Evolutionary conservation across 1,284 basidiomycete genomes (phyloP), one percentile per base, ranked within the genome.

Genomic region (Ganoderma sp.): DNA sequence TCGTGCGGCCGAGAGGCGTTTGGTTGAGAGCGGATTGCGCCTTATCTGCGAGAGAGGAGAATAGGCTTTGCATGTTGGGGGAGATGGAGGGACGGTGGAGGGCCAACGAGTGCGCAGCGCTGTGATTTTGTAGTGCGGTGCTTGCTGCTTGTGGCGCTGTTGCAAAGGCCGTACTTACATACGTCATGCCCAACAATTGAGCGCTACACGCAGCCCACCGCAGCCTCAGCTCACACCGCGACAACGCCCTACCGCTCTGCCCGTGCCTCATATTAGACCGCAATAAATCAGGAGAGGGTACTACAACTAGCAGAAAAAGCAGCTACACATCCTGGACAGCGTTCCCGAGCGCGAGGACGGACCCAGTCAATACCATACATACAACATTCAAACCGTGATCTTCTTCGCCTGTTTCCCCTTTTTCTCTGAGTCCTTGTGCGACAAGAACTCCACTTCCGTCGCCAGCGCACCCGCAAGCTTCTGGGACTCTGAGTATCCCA

Each of bases 361-460:
- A 65, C 58, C 58, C 57, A 65, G 61, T 57, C 67, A 41, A 61
- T 56, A 61, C 43, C 22, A 50, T 58, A 63, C 63, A 69, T 63
- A 63, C 61, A 22, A 28, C 17, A 67, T 58, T 84, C 84, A 93
- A 71, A 93, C 88, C 75, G 88, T 78, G 71, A 94, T 90, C 83
- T 94, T 96, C 85, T 90, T 93, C 78, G 85, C 84, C 67, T 87
- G 80, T 80, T 95, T 96, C 73, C 91, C 92, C 87, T 98, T 98
- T 87, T 93, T 96, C 86, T 98, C 96, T 73, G 92, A 94, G 81
- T 97, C 96, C 80, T 95, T 94, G 85, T 98, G 96, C 75, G 92
- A 95, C 80, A 94, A 82, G 80, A 97, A 98, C 82, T 96, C 95
- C 54, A 98, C 94, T 81, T 98, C 96, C 32, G 95, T 97, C 75